A percentile compares a stretch with the other conserved stretches of the same genome.
Conservation (phyloP, 768 basidiomycete species). For the Xanthoconium stramineum region DNA sequence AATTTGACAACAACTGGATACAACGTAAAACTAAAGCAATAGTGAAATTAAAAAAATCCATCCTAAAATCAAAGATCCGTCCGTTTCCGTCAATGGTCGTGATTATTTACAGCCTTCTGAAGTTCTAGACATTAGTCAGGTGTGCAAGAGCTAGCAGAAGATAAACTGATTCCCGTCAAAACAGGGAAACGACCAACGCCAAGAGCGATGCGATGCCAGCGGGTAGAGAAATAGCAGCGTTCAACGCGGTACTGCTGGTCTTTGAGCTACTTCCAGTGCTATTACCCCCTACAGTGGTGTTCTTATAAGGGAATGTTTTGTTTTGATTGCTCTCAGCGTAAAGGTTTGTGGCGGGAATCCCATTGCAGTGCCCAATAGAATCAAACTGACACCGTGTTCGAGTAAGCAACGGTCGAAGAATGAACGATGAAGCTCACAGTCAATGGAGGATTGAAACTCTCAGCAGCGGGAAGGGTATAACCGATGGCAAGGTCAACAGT, state of each 20-base stretch:
- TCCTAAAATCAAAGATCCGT: constrained; percentile 14
- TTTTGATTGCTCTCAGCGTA: constrained; percentile 86
- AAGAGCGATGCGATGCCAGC: constrained; percentile 11
- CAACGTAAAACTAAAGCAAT: neutral
- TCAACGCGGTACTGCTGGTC: constrained; percentile 10
- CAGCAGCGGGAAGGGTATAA: constrained; percentile 77
- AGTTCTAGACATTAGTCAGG: constrained; percentile 23
- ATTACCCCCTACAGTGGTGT: constrained; percentile 26
- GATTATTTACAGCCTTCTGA: constrained; percentile 20
- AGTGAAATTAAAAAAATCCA: constrained; percentile 1
- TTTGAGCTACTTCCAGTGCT: constrained; percentile 4
- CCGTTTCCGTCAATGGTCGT: constrained; percentile 24
- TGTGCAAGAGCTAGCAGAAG: constrained; percentile 7
- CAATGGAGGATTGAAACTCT: constrained; percentile 62
- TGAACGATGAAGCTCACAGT: constrained; percentile 39
- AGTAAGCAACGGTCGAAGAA: neutral
- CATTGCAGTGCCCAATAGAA: constrained; percentile 76
- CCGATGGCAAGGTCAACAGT: constrained; percentile 89
- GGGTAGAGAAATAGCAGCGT: constrained; percentile 13
- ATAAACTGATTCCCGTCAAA: constrained; percentile 15
- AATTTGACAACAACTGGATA: neutral
- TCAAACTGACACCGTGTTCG: constrained; percentile 42
- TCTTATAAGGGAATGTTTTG: constrained; percentile 54
- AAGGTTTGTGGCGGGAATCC: constrained; percentile 58
- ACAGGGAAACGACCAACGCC: constrained; percentile 8